Evolutionary conservation across 192 early-diverging fungal species (phyloP), one percentile per base, ranked within the genome.

Genomic region (Funneliformis mosseae): DNA sequence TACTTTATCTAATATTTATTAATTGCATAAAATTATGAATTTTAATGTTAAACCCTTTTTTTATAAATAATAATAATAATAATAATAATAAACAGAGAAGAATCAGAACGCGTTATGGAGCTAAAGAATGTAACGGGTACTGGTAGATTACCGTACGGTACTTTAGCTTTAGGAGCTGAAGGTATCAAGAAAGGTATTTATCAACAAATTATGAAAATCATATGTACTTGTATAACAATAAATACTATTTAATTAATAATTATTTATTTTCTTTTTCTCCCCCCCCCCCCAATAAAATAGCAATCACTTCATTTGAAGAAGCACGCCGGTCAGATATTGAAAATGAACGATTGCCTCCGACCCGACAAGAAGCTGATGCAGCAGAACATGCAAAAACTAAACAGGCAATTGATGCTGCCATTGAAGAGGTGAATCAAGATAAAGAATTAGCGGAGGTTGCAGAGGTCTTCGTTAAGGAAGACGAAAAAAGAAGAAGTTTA

Each of bases 41-140:
- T 75, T 74, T 9, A 21, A 48, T 12, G 9, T 50, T 59, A 12
- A 43, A 23, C 38, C 16, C 8, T 73, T 46, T 46, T 69, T 69
- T 10, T 12, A 28, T n/a, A n/a, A n/a, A n/a, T n/a, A n/a, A n/a
- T n/a, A n/a, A n/a, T n/a, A n/a, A n/a, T n/a, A n/a, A n/a, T n/a
- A n/a, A n/a, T n/a, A n/a, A n/a, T n/a, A 18, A n/a, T 16, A 14
- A 60, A 59, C 41, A 79, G 78, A 28, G 91, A 95, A 61, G 97
- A 98, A 84, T 93, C 93, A 61, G 97, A 99, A 84, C 90, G 89
- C 67, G 93, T 99, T 66, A 94, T 92, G 83, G 98, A 99, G 84
- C 87, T 99, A 76, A 99, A 98, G 87, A 91, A 89, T 38, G 84
- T 97, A 42, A 89, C 96, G 84, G 95, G 95, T 27, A 93, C 92